Percentiles rank a stretch among this genome's conserved stretches.
Conservation (phyloP, 1,284 basidiomycete genomes). For the Taiwanofungus camphoratus region DNA sequence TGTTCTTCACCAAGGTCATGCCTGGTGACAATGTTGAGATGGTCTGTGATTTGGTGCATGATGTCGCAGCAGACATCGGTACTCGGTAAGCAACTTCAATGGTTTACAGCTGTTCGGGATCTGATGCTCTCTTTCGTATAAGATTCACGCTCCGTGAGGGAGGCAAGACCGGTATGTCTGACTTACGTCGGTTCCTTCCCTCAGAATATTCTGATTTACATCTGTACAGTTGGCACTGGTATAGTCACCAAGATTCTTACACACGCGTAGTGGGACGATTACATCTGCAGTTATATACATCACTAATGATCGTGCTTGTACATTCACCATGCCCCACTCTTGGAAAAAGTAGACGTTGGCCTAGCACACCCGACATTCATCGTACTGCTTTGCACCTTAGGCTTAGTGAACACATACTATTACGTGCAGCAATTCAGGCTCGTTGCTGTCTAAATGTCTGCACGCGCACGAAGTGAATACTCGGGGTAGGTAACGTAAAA, state of each 20-base stretch:
- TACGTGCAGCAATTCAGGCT: neutral
- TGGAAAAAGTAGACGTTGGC: slow-evolving; percentile 21
- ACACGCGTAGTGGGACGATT: slow-evolving; percentile 21
- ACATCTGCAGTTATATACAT: slow-evolving; percentile 16
- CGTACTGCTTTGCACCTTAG: slow-evolving; percentile 1
- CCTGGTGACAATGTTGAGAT: slow-evolving; percentile 98
- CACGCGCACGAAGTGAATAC: too few relatives aligned
- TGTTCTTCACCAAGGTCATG: slow-evolving; percentile 68
- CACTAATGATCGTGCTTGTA: slow-evolving; percentile 23
- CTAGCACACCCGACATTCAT: slow-evolving; percentile 19
- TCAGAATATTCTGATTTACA: slow-evolving; percentile 1
- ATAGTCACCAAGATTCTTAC: slow-evolving; percentile 82
- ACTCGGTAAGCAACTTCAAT: slow-evolving; percentile 55
- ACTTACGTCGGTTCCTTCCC: neutral
- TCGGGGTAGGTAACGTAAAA: neutral
- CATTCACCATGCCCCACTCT: slow-evolving; percentile 20
- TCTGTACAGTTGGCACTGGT: slow-evolving; percentile 75
- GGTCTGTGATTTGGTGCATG: slow-evolving; percentile 79
- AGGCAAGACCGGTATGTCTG: slow-evolving; percentile 80
- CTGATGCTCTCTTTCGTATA: neutral
- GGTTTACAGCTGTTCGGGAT: neutral
- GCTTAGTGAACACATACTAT: neutral
- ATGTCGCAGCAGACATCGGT: slow-evolving; percentile 90
- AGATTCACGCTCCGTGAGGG: slow-evolving; percentile 97
- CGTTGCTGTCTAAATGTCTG: too few relatives aligned